Percentiles rank a stretch among this genome's conserved stretches.
phyloP scores from a whole-genome alignment of 768 basidiomycete genomes.

The Lactarius sanguifluus region DNA sequence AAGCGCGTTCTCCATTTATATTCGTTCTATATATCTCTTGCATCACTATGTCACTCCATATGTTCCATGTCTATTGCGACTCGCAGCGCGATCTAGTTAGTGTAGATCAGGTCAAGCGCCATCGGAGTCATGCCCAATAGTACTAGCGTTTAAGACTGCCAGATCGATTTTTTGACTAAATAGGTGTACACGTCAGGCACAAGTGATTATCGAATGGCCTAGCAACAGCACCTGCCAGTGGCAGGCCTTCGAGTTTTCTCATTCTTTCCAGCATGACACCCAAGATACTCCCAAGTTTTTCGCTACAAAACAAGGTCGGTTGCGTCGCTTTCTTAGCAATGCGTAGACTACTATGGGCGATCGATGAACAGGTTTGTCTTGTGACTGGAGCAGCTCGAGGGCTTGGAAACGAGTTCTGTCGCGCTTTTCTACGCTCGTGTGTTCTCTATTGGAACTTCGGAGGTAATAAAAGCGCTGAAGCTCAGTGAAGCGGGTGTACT shows the following conservation, averaged over 20 bases:
- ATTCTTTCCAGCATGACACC: slow-evolving; percentile 28
- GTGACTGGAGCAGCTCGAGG: slow-evolving; percentile 94
- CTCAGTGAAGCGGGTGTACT: slow-evolving; percentile 65
- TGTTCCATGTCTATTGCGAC: slow-evolving; percentile 24
- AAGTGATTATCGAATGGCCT: too few species aligned
- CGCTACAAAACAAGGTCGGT: slow-evolving; percentile 72
- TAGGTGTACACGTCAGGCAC: background rate
- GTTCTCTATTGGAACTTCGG: slow-evolving; percentile 32
- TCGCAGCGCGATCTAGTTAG: slow-evolving; percentile 14
- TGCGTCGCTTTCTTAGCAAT: slow-evolving; percentile 4
- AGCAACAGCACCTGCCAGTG: too few species aligned
- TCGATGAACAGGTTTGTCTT: slow-evolving; percentile 65
- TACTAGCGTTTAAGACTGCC: background rate
- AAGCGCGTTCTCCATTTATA: slow-evolving; percentile 19
- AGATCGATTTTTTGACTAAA: background rate
- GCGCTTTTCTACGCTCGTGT: slow-evolving; percentile 85
- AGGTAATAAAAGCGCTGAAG: background rate
- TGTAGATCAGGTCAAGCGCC: slow-evolving; percentile 4
- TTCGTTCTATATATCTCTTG: slow-evolving; percentile 10
- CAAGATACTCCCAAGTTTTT: slow-evolving; percentile 70
- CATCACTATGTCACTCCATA: slow-evolving; percentile 15
- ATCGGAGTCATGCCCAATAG: slow-evolving; percentile 4
- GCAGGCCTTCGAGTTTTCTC: background rate
- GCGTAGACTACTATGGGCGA: background rate
- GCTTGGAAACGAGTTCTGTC: slow-evolving; percentile 86